Evolutionary conservation across 257 asterid genomes (phyloP).

Genomic region (Ajuga chamaepitys): DNA sequence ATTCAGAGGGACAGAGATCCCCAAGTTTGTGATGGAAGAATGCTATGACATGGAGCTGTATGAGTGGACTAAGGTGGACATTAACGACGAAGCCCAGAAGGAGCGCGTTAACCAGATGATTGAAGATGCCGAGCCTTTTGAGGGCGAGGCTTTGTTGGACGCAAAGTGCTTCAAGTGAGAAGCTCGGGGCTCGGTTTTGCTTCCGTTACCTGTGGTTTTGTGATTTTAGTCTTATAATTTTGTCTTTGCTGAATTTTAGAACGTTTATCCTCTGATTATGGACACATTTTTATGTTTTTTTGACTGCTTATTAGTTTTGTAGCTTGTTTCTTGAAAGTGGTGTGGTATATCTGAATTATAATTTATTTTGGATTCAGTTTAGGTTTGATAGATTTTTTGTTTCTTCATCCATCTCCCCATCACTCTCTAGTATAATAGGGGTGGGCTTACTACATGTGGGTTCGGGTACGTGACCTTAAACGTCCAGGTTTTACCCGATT

Average conservation of each 20-base stretch:
- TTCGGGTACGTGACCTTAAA: too few species aligned
- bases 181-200: neutral
- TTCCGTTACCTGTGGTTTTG: slow-evolving; percentile 8
- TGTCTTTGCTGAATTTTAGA: slow-evolving; percentile 3
- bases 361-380: neutral
- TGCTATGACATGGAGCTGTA: slow-evolving; percentile 91
- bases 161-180: slow-evolving; percentile 90
- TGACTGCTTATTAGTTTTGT: slow-evolving; percentile 6
- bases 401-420: neutral
- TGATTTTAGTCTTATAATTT: slow-evolving; percentile 15
- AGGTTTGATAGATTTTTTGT: neutral
- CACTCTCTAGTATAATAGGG: too few species aligned
- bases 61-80: slow-evolving; percentile 76
- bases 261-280: neutral
- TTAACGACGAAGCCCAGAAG: slow-evolving; percentile 80
- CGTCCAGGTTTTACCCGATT: too few species aligned
- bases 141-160: slow-evolving; percentile 76
- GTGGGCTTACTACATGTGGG: too few species aligned
- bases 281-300: neutral
- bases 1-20: slow-evolving; percentile 77
- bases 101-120: slow-evolving; percentile 90
- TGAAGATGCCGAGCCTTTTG: slow-evolving; percentile 87
- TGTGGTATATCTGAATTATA: neutral
- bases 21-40: slow-evolving; percentile 71
- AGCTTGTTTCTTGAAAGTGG: neutral